Conservation (phyloP, 2,329 filamentous ascomycete species). For the Arthroderma sp. region DNA sequence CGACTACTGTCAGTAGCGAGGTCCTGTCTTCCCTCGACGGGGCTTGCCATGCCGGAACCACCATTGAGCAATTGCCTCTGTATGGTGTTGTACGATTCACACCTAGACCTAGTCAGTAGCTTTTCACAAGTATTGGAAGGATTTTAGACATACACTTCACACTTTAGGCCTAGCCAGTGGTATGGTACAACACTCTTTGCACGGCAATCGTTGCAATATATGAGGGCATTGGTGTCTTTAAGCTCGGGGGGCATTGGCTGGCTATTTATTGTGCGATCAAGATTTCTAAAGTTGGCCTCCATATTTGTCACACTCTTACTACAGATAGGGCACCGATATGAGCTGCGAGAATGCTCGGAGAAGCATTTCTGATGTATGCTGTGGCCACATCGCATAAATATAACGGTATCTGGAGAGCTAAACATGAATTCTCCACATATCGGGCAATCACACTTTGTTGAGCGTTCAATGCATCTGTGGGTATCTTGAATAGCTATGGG, state of each 20-base stretch:
- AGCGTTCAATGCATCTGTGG: constrained; percentile 88
- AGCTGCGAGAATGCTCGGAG: constrained; percentile 71
- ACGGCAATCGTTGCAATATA: constrained; percentile 91
- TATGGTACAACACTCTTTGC: constrained; percentile 76
- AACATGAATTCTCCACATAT: constrained; percentile 97
- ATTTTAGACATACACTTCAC: constrained; percentile 41
- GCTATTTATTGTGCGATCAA: constrained; percentile 72
- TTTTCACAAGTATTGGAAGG: background rate
- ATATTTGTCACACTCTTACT: constrained; percentile 96
- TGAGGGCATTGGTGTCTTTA: constrained; percentile 62
- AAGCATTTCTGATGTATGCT: constrained; percentile 90
- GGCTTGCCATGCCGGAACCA: background rate
- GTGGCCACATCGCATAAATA: constrained; percentile 92
- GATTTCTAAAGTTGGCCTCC: constrained; percentile 84
- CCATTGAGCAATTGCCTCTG: constrained; percentile 26
- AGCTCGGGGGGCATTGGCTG: constrained; percentile 91
- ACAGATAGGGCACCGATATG: constrained; percentile 94
- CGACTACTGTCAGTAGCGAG: background rate
- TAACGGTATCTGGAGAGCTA: constrained; percentile 73
- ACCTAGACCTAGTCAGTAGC: constrained; percentile 19
- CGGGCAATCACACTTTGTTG: constrained; percentile 89
- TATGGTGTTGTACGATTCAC: constrained; percentile 38
- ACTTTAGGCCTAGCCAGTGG: constrained; percentile 92
- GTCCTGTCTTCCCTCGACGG: background rate
- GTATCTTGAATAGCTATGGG: constrained; percentile 71